phyloP scores from a whole-genome alignment of 2,329 filamentous ascomycete species.

The Alternaria hordeiaustralica region DNA sequence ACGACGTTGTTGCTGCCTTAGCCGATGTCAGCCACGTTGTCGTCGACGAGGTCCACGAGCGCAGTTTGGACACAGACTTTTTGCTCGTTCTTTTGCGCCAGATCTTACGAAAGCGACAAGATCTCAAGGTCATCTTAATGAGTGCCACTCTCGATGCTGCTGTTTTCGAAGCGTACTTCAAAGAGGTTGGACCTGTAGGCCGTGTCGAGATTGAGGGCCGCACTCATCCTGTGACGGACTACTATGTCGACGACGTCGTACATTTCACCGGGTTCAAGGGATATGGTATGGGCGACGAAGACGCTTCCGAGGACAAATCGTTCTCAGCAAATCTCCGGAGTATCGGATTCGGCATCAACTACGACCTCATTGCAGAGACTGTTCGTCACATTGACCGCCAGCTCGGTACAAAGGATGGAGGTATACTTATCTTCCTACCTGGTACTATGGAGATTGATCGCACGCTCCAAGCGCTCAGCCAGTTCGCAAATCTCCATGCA shows the following conservation, averaged over 20 bases:
- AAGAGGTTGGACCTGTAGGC: conserved; percentile 72
- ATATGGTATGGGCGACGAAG: conserved; percentile 57
- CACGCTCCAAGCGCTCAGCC: conserved; percentile 71
- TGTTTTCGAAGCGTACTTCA: conserved; percentile 86
- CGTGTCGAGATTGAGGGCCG: conserved; percentile 85
- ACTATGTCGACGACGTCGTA: conserved; percentile 87
- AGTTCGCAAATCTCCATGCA: conserved; percentile 73
- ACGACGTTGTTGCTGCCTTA: conserved; percentile 80
- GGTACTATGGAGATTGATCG: conserved; percentile 91
- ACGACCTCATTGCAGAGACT: conserved; percentile 80
- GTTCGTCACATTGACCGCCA: conserved; percentile 82
- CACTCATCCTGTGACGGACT: conserved; percentile 88
- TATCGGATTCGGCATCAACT: conserved; percentile 82
- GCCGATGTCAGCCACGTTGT: conserved; percentile 93
- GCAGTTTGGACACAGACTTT: conserved; percentile 94
- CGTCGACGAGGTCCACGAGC: conserved; percentile 95
- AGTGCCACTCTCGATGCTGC: conserved; percentile 91
- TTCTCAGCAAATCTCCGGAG: conserved; percentile 52
- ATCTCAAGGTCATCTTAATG: conserved; percentile 93
- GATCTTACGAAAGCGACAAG: conserved; percentile 74
- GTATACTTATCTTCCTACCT: conserved; percentile 93
- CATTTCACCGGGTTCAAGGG: conserved; percentile 74
- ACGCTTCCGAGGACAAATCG: conserved; percentile 56
- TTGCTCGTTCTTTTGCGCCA: conserved; percentile 85
- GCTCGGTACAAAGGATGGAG: conserved; percentile 75